Evolutionary conservation across 148 eudicot genomes (phyloP).

Genomic region (Limonium bicolor): DNA sequence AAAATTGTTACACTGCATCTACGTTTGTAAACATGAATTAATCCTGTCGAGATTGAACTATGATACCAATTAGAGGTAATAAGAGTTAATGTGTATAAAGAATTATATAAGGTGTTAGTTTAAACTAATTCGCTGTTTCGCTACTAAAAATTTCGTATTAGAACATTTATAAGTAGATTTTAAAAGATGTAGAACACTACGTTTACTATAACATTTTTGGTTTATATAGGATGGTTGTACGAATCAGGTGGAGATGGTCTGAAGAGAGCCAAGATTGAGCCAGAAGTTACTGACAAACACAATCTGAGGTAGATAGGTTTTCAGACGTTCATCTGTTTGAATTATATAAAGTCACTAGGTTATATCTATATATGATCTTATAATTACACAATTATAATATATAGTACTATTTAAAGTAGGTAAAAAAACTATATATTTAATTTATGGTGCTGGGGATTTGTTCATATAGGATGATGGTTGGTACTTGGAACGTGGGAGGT

Average conservation of each 20-base stretch:
- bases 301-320: slow-evolving; percentile 26
- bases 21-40: too few relatives aligned
- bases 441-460: neutral
- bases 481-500: slow-evolving; percentile 79
- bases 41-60: too few relatives aligned
- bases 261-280: slow-evolving; percentile 15
- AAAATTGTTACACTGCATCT: too few relatives aligned
- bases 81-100: too few relatives aligned
- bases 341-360: neutral
- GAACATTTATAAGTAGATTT: too few relatives aligned
- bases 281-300: slow-evolving; percentile 5
- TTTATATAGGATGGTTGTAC: slow-evolving; percentile 23
- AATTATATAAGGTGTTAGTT: too few relatives aligned
- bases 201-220: too few relatives aligned
- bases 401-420: neutral
- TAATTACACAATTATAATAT: neutral
- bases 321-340: neutral
- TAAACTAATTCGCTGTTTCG: too few relatives aligned
- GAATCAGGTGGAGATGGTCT: slow-evolving; percentile 15
- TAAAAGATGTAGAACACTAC: too few relatives aligned
- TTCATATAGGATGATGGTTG: slow-evolving; percentile 42
- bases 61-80: too few relatives aligned
- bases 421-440: slow-evolving; percentile 2
- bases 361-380: neutral
- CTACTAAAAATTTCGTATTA: too few relatives aligned